Evolutionary conservation across 202 grass and related monocot species (phyloP).

Genomic region (Zizania palustris): DNA sequence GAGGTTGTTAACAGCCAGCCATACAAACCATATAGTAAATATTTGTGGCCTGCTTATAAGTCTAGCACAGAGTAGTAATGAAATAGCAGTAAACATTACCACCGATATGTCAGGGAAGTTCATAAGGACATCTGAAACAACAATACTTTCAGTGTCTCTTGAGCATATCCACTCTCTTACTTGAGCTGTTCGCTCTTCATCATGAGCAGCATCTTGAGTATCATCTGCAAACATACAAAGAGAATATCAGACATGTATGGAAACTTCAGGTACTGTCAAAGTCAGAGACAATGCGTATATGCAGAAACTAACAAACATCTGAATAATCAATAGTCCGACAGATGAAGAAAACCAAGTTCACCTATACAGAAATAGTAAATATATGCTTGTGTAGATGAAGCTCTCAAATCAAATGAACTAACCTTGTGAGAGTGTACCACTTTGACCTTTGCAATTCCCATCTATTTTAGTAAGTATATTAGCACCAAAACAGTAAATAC

Average conservation of each 20-base stretch:
- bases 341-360: background rate
- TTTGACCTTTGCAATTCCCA: slow-evolving; percentile 54
- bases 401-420: slow-evolving; percentile 32
- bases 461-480: slow-evolving; percentile 45
- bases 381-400: slow-evolving; percentile 30
- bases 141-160: slow-evolving; percentile 48
- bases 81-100: slow-evolving; percentile 46
- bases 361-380: slow-evolving; percentile 2
- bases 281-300: too few species aligned
- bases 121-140: slow-evolving; percentile 73
- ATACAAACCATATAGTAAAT: background rate
- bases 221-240: slow-evolving; percentile 64
- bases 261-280: too few species aligned
- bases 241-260: background rate
- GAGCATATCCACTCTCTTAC: slow-evolving; percentile 83
- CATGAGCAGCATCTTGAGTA: slow-evolving; percentile 89
- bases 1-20: slow-evolving; percentile 26
- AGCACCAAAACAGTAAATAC: slow-evolving; percentile 39
- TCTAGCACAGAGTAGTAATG: slow-evolving; percentile 24
- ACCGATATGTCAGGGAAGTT: slow-evolving; percentile 79
- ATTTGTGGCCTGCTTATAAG: slow-evolving; percentile 6
- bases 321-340: background rate
- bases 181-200: slow-evolving; percentile 65
- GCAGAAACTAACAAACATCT: background rate
- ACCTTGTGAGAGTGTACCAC: slow-evolving; percentile 79